These are phyloP conservation scores for Harringtonia lauricola DNA, from an alignment of 2,329 filamentous ascomycete genomes.

Conservation along the genomic window DNA sequence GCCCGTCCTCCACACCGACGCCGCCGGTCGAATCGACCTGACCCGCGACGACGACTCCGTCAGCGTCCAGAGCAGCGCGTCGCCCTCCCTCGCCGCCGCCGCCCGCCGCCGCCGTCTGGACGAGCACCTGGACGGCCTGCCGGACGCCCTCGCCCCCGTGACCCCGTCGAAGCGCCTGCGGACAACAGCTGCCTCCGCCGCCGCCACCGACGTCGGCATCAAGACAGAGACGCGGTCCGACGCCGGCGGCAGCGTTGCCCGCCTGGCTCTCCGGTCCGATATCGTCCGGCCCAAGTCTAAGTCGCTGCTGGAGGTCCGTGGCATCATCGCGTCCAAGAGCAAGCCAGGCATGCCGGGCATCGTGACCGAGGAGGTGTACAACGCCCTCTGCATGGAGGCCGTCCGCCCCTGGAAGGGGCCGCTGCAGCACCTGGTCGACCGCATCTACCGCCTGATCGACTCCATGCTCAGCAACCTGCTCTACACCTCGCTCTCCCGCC, in stretches of 20 bases:
- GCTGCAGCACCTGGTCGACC: conserved; percentile 34
- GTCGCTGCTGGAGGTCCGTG: conserved; percentile 38
- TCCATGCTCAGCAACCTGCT: conserved; percentile 36
- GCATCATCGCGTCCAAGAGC: conserved; percentile 41
- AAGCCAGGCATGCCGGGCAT: conserved; percentile 47
- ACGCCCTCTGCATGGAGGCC: conserved; percentile 43
- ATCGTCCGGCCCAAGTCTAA: conserved; percentile 8
- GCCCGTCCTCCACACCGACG: background rate
- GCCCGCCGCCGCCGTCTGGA: conserved; percentile 5
- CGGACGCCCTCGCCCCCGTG: background rate
- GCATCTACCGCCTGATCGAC: conserved; percentile 37
- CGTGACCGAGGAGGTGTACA: conserved; percentile 48
- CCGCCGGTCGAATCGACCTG: conserved; percentile 26
- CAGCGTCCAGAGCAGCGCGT: background rate
- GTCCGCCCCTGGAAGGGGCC: conserved; percentile 48
- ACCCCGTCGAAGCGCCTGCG: conserved; percentile 8
- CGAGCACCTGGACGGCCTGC: conserved; percentile 9
- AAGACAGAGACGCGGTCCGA: conserved; percentile 15
- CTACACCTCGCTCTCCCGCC: conserved; percentile 29
- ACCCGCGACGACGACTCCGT: conserved; percentile 18
- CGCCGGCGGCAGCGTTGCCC: background rate
- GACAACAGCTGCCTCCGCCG: too few species aligned
- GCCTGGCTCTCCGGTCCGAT: too few species aligned
- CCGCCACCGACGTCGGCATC: too few species aligned
- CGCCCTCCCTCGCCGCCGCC: background rate